Evolutionary conservation across 306 rosid genomes (phyloP), one percentile per base, ranked within the genome.

Genomic region (Delonix regia): DNA sequence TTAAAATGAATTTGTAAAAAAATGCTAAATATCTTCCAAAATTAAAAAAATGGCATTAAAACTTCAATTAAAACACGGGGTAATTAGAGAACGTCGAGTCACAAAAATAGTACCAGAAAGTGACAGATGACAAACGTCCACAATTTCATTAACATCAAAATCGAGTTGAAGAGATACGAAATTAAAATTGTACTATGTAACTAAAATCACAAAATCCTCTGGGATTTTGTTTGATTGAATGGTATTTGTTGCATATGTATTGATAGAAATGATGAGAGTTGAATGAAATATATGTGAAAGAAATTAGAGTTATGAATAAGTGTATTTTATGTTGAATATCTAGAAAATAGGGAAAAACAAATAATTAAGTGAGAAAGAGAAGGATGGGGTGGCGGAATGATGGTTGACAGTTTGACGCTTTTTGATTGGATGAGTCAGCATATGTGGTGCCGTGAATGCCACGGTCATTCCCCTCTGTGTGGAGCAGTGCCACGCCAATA

Each of bases 401-500:
- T 67, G 65, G 71, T n/a, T 39, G 83, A 51, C 78, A 39, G 36
- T 61, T 67, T 24, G 68, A 52, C 33, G 49, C 21, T 38, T 74
- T 66, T 34, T 67, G 12, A 81, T 68, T 75, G 81, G 81, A 75
- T 75, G 78, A 75, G 12, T 62, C 18, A 60, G 19, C 69, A 6
- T 8, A 22, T 77, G 85, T 82, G 87, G 88, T 74, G 78, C 73
- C 19, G 33, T 11, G 51, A 78, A 9, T 41, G 83, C 84, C 84
- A 76, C 34, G 67, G n/a, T 70, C 56, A 4, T 12, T 10, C 9
- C 56, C 66, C 5, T 13, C 52, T 62, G 14, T 76, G 47, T 51
- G 61, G 45, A 65, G 63, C 55, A 55, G 16, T 21, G 69, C 49
- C 5, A 39, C 18, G 4, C 55, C 55, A 49, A 38, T 38, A 5